Evolutionary conservation across 2,329 filamentous ascomycete genomes (phyloP).

Genomic region (Aspergillus caelatus): DNA sequence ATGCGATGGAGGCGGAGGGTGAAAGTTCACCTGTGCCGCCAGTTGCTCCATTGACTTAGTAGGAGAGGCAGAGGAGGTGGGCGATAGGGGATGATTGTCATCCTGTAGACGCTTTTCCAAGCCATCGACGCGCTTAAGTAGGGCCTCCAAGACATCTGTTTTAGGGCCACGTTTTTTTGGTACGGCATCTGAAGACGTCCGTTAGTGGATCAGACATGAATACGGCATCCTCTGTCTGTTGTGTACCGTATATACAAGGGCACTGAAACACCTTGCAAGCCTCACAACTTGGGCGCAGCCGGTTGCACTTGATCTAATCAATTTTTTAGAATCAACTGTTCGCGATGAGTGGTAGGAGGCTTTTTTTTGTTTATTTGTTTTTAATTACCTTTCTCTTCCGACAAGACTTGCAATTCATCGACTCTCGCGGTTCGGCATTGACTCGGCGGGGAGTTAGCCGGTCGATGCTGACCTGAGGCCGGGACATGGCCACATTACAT

Average conservation of each 20-base stretch:
- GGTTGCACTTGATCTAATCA: slow-evolving; percentile 84
- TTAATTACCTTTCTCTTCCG: slow-evolving; percentile 79
- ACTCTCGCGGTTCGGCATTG: slow-evolving; percentile 78
- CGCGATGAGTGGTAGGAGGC: not conserved
- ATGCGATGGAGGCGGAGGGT: slow-evolving; percentile 15
- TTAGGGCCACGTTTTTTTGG: slow-evolving; percentile 90
- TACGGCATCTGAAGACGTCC: slow-evolving; percentile 66
- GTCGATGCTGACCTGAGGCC: slow-evolving; percentile 80
- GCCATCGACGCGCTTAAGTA: slow-evolving; percentile 82
- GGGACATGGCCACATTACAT: slow-evolving; percentile 57
- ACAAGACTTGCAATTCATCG: slow-evolving; percentile 96
- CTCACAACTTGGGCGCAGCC: slow-evolving; percentile 80
- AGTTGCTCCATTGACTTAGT: slow-evolving; percentile 22
- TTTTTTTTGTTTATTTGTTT: slow-evolving; percentile 46
- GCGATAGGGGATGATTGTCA: slow-evolving; percentile 54
- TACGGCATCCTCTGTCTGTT: not conserved
- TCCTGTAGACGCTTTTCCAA: slow-evolving; percentile 78
- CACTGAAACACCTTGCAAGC: slow-evolving; percentile 89
- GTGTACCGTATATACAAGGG: slow-evolving; percentile 79
- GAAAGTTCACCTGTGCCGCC: slow-evolving; percentile 12
- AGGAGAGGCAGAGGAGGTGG: slow-evolving; percentile 52
- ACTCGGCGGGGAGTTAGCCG: slow-evolving; percentile 71
- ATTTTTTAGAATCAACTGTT: not conserved
- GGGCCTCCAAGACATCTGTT: slow-evolving; percentile 82
- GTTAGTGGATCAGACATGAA: slow-evolving; percentile 38